Percentiles rank a stretch among this genome's conserved stretches.
phyloP scores from a whole-genome alignment of 2,329 filamentous ascomycete species.

The Alternaria sp. region DNA sequence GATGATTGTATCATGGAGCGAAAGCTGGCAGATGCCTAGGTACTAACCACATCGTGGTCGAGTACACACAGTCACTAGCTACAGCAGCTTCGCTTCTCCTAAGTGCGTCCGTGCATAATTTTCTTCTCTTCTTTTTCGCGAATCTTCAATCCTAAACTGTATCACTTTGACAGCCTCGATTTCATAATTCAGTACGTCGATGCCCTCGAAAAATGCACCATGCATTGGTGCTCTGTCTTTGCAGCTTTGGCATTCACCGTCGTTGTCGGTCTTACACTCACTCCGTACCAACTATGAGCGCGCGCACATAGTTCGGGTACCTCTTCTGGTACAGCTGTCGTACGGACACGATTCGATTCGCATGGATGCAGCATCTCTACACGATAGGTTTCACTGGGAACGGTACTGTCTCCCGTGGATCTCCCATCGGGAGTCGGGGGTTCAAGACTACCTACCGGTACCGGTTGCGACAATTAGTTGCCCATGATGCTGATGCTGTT shows the following conservation, averaged over 20 bases:
- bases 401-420: neutral
- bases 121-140: neutral
- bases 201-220: neutral
- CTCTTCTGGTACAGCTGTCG: neutral
- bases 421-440: neutral
- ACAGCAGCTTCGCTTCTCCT: neutral
- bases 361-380: slow-evolving; percentile 3
- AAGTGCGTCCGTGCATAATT: neutral
- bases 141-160: neutral
- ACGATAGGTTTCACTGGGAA: neutral
- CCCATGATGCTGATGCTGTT: neutral
- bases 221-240: slow-evolving; percentile 1
- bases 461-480: neutral
- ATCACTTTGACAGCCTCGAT: neutral
- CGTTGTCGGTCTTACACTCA: slow-evolving; percentile 3
- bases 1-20: neutral
- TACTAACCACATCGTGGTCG: neutral
- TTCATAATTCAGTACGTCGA: neutral
- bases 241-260: slow-evolving; percentile 8
- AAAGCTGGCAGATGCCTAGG: neutral
- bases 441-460: no score
- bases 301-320: slow-evolving; percentile 1
- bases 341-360: neutral
- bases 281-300: neutral
- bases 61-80: neutral